Conservation (phyloP, 176 grass and related monocot genomes). For the Otatea glauca region DNA sequence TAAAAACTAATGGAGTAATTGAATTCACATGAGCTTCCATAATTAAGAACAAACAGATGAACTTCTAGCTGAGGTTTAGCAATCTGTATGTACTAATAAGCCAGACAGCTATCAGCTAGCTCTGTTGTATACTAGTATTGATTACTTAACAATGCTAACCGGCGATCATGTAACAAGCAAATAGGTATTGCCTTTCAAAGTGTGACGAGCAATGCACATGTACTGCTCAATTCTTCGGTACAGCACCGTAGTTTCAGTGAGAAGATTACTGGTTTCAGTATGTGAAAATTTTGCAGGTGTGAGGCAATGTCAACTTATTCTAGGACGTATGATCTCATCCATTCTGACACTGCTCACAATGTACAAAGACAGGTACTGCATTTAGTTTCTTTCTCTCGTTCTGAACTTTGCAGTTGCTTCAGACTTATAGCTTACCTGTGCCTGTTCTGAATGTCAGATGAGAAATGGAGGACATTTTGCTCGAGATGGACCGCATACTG, state of each 20-base stretch:
- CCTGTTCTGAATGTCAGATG: constrained; percentile 7
- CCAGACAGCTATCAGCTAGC: too few species aligned
- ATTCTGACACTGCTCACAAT: constrained; percentile 34
- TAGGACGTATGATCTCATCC: constrained; percentile 48
- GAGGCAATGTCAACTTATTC: constrained; percentile 46
- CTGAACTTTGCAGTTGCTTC: not conserved
- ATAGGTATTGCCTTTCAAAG: too few species aligned
- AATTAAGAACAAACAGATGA: too few species aligned
- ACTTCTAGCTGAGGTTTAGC: too few species aligned
- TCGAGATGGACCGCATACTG: constrained; percentile 44
- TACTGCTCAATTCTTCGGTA: not conserved
- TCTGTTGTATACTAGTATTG: too few species aligned
- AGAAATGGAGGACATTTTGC: constrained; percentile 41
- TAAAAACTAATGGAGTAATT: too few species aligned
- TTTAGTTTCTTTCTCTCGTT: not conserved
- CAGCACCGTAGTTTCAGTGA: not conserved
- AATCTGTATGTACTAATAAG: too few species aligned
- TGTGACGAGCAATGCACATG: too few species aligned
- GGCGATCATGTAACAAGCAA: too few species aligned
- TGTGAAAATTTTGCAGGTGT: constrained; percentile 37
- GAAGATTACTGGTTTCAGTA: not conserved
- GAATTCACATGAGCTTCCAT: too few species aligned
- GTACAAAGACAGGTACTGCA: constrained; percentile 39
- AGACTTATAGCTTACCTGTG: not conserved
- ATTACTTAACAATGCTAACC: too few species aligned